Percentiles rank a stretch among this genome's conserved stretches.
These are phyloP conservation scores for Saccharomyces pastorianus DNA, from an alignment of 1,139 yeast species.

Conservation along the genomic window DNA sequence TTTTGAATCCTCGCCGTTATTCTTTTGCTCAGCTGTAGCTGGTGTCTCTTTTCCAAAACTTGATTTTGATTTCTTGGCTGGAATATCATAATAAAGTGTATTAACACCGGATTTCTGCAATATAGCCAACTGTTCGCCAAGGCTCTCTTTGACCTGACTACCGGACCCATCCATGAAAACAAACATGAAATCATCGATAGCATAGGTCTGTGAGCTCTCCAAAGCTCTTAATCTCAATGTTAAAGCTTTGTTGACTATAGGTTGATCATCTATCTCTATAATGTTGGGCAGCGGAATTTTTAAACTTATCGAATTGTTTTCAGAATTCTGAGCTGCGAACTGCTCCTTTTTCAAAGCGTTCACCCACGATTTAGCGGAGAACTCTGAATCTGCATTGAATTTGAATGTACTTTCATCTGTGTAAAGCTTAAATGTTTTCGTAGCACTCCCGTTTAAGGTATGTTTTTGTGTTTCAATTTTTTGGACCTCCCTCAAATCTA, in stretches of 20 bases:
- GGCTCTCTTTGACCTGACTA: constrained; percentile 16
- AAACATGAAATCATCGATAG: constrained; percentile 59
- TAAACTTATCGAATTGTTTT: constrained; percentile 64
- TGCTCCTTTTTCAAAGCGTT: constrained; percentile 65
- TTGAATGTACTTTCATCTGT: constrained; percentile 54
- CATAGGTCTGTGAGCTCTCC: constrained; percentile 44
- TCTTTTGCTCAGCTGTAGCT: background rate
- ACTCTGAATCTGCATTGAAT: constrained; percentile 66
- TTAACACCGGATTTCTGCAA: constrained; percentile 11
- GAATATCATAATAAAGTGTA: constrained; percentile 3
- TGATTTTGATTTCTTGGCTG: constrained; percentile 13
- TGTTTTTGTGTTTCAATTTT: constrained; percentile 41
- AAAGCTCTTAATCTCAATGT: constrained; percentile 42
- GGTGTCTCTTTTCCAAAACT: constrained; percentile 5
- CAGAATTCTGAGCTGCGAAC: constrained; percentile 57
- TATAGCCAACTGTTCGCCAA: constrained; percentile 12
- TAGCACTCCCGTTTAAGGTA: constrained; percentile 9
- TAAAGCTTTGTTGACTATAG: constrained; percentile 43
- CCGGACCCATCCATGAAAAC: constrained; percentile 50
- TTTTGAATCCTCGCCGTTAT: background rate
- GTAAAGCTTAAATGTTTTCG: constrained; percentile 40
- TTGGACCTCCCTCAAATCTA: constrained; percentile 60
- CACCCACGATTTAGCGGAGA: constrained; percentile 75
- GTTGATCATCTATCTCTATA: constrained; percentile 49
- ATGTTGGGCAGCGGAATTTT: constrained; percentile 68